These are phyloP conservation scores for Marasmius sp. DNA, from an alignment of 1,284 basidiomycete genomes.

Conservation along the genomic window DNA sequence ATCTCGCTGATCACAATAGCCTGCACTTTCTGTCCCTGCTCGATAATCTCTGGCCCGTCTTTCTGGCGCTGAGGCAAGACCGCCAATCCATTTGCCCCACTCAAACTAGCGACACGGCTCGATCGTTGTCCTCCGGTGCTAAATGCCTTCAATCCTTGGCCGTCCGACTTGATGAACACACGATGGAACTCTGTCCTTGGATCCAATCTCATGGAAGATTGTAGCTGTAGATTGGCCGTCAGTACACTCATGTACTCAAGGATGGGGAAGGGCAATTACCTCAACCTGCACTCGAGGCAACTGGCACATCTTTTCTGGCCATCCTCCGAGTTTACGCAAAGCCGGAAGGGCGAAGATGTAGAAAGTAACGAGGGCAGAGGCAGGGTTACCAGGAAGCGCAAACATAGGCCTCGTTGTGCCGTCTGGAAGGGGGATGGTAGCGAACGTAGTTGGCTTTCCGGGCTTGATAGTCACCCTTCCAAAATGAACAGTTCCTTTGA, in stretches of 20 bases:
- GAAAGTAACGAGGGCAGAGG: constrained; percentile 86
- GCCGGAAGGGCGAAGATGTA: constrained; percentile 84
- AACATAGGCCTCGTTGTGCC: constrained; percentile 63
- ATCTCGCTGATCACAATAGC: constrained; percentile 72
- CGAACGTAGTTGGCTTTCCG: constrained; percentile 87
- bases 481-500: constrained; percentile 77
- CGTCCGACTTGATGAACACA: constrained; percentile 56
- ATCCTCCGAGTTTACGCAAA: constrained; percentile 72
- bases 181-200: constrained; percentile 82
- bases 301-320: constrained; percentile 51
- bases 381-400: constrained; percentile 87
- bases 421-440: constrained; percentile 54
- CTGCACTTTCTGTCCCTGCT: constrained; percentile 52
- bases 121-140: constrained; percentile 87
- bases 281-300: constrained; percentile 67
- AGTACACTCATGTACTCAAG: neutral
- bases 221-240: constrained; percentile 41
- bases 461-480: constrained; percentile 74
- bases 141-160: constrained; percentile 54
- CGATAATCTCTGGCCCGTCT: constrained; percentile 40
- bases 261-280: constrained; percentile 40
- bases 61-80: constrained; percentile 55
- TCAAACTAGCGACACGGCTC: constrained; percentile 74
- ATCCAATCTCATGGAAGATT: constrained; percentile 65
- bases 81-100: constrained; percentile 76